A percentile compares a stretch with the other conserved stretches of the same genome.
Evolutionary conservation across 1,139 yeast species (phyloP).

Genomic region (Blastobotrys illinoisensis): DNA sequence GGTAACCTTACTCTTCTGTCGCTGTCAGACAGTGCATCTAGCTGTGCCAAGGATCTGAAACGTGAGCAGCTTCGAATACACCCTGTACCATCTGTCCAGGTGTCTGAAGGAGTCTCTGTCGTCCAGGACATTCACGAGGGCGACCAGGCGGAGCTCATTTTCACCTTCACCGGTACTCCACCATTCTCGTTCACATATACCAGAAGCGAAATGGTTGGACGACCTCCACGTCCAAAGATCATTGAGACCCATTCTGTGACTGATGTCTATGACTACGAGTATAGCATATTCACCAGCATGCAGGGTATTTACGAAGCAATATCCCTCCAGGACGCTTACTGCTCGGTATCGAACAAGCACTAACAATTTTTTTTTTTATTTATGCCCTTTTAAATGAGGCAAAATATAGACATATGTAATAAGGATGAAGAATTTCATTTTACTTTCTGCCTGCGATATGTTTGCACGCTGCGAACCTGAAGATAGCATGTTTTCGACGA

Average conservation of each 20-base stretch:
- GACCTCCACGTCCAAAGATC: slow-evolving; percentile 41
- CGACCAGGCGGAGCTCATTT: slow-evolving; percentile 41
- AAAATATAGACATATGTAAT: background rate
- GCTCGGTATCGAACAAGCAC: slow-evolving; percentile 40
- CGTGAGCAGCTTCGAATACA: slow-evolving; percentile 52
- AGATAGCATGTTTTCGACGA: background rate
- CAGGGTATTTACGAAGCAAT: slow-evolving; percentile 95
- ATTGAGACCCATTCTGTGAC: slow-evolving; percentile 74
- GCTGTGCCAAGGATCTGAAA: slow-evolving; percentile 61
- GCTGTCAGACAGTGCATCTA: slow-evolving; percentile 69
- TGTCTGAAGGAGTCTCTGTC: slow-evolving; percentile 69
- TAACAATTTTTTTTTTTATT: slow-evolving; percentile 2
- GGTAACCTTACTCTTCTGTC: slow-evolving; percentile 69
- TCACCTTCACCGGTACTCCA: slow-evolving; percentile 48
- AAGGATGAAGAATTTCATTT: background rate
- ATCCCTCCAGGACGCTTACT: slow-evolving; percentile 75
- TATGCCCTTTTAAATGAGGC: slow-evolving; percentile 1
- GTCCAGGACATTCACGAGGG: slow-evolving; percentile 88
- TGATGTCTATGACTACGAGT: slow-evolving; percentile 62
- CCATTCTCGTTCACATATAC: slow-evolving; percentile 52
- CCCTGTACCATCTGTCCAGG: slow-evolving; percentile 86
- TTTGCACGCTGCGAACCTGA: too few relatives aligned
- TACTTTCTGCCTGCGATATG: too few relatives aligned
- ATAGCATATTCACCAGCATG: slow-evolving; percentile 67
- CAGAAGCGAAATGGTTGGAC: slow-evolving; percentile 41